Conservation (phyloP, 208 protist genomes). For the Trypanosoma vivax region DNA sequence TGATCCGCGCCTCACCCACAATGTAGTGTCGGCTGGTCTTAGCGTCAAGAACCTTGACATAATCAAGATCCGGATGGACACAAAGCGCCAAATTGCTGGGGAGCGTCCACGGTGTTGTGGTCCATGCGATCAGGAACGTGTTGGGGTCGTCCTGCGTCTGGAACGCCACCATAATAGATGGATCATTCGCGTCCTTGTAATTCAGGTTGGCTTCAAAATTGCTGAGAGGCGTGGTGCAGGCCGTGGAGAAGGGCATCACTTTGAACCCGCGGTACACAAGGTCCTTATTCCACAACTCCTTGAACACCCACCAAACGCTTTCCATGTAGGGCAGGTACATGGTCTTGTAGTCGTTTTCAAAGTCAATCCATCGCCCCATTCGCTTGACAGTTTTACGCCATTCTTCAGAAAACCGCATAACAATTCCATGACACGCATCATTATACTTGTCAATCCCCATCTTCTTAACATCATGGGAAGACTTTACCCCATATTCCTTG, state of each 20-base stretch:
- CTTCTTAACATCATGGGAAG: slow-evolving; percentile 92
- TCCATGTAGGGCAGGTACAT: slow-evolving; percentile 99
- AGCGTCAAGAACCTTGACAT: slow-evolving; percentile 94
- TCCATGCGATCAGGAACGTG: slow-evolving; percentile 97
- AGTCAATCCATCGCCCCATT: slow-evolving; percentile 99
- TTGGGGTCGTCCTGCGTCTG: slow-evolving; percentile 76
- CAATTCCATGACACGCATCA: slow-evolving; percentile 95
- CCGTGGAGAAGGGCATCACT: slow-evolving; percentile 99
- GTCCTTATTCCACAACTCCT: slow-evolving; percentile 95
- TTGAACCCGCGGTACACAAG: slow-evolving; percentile 99
- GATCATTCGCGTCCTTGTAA: slow-evolving; percentile 98
- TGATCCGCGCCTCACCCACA: slow-evolving; percentile 66
- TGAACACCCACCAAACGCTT: slow-evolving; percentile 99
- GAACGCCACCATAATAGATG: slow-evolving; percentile 90
- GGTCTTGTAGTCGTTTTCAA: slow-evolving; percentile 99
- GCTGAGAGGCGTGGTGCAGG: slow-evolving; percentile 98
- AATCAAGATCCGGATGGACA: slow-evolving; percentile 97
- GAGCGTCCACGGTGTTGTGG: slow-evolving; percentile 99
- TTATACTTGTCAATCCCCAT: slow-evolving; percentile 99
- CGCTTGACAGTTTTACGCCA: slow-evolving; percentile 96
- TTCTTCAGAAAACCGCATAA: slow-evolving; percentile 98
- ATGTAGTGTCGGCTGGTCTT: slow-evolving; percentile 80
- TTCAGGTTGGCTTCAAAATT: slow-evolving; percentile 99
- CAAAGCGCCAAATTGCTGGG: slow-evolving; percentile 98
- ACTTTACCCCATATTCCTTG: slow-evolving; percentile 92